Base-by-base conservation (phyloP, 768 basidiomycete genomes). In the Calocybe indica region DNA sequence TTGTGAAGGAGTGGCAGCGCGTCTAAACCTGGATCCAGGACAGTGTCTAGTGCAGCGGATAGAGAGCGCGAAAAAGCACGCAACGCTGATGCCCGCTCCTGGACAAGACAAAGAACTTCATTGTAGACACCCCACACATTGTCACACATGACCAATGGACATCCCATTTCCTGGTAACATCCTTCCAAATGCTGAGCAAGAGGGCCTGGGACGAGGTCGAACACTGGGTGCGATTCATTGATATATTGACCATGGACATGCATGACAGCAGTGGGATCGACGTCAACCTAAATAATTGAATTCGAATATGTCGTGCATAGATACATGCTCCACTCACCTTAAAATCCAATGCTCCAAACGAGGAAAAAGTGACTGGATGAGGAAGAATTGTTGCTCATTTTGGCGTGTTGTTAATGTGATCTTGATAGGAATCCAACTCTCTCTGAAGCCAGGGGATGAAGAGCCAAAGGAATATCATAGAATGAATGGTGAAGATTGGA, bases 391-490 rank as follows among this genome's bases (percentile, higher is more conserved):
- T 66, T 50, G 28, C 55, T 55, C 62, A 57, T n/a, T 55, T 55
- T 5, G 37, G 10, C 0, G 50, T 62, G 10, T 29, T 39, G 35
- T 70, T 71, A 28, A 53, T 34, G 3, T 37, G 45, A 5, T 38
- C 1, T 2, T 47, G 48, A 43, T 58, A 75, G 1, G 32, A 44
- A 45, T 75, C 63, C 0, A 73, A 47, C 47, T 73, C 68, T 0
- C 2, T 13, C 47, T 75, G 74, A 9, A 75, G 47, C 60, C 61
- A 71, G 0, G 71, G 73, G 35, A 74, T 68, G 2, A 63, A 59
- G 1, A 75, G 33, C 66, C 67, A 76, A 0, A 59, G 61, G 39
- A 75, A 75, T 0, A 72, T 48, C 13, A 71, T 74, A 22, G 22
- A 22, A 22, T 4, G 22, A 22, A 22, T 22, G 22, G 22, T 22